Evolutionary conservation across 305 asterid species (phyloP).

Genomic region (Petunia hybrid): DNA sequence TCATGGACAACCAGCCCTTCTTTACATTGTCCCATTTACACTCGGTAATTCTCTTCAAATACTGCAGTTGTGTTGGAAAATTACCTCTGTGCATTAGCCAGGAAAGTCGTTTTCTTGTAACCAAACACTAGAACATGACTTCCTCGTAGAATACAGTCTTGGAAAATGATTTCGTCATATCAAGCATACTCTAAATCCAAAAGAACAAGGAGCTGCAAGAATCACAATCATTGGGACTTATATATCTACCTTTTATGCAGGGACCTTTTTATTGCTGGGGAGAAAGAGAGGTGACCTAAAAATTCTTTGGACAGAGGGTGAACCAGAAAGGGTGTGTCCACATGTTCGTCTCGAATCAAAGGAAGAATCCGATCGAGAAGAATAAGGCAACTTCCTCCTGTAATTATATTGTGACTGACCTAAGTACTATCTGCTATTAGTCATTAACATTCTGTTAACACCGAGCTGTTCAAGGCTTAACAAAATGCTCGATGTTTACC

Average conservation of each 20-base stretch:
- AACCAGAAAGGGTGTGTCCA: constrained; percentile 71
- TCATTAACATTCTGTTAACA: constrained; percentile 12
- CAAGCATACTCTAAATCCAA: neutral
- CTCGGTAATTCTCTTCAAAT: constrained; percentile 57
- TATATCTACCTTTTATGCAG: constrained; percentile 40
- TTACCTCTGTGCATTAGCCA: no score
- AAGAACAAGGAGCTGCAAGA: neutral
- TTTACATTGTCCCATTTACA: constrained; percentile 84
- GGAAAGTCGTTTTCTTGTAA: neutral
- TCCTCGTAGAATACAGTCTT: no score
- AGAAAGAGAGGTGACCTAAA: constrained; percentile 67
- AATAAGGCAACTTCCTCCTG: constrained; percentile 5
- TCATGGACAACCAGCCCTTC: constrained; percentile 94
- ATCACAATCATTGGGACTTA: neutral
- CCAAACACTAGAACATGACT: neutral
- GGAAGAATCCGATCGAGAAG: constrained; percentile 42
- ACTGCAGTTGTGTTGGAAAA: neutral
- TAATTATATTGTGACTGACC: constrained; percentile 1
- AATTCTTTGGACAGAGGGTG: constrained; percentile 70
- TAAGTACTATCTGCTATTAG: neutral
- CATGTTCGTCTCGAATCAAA: constrained; percentile 68
- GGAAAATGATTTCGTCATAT: neutral
- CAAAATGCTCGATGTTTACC: constrained; percentile 14
- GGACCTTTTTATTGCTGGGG: constrained; percentile 71
- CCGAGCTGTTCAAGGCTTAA: constrained; percentile 26